Conservation (phyloP, 441 rosid species). For the Breynia disticha region DNA sequence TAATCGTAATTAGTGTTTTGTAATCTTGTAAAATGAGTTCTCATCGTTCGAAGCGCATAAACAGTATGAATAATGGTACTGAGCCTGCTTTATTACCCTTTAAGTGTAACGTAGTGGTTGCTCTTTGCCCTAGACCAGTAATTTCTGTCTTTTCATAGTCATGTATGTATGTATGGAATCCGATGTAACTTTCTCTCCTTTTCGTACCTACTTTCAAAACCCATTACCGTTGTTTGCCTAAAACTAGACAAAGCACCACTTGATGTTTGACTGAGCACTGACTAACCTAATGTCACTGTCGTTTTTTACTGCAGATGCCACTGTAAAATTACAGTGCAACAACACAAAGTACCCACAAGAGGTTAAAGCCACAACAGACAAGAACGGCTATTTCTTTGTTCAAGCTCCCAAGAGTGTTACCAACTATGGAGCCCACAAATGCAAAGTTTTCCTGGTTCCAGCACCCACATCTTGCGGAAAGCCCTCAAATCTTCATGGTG, state of each 20-base stretch:
- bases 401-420: slow-evolving; percentile 51
- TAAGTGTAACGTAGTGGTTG: too few species aligned
- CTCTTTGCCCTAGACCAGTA: too few species aligned
- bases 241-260: background rate
- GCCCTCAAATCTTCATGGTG: slow-evolving; percentile 39
- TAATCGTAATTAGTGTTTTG: too few species aligned
- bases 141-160: too few species aligned
- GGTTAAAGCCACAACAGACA: slow-evolving; percentile 39
- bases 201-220: background rate
- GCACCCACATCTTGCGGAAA: slow-evolving; percentile 39
- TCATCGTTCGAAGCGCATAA: too few species aligned
- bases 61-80: too few species aligned
- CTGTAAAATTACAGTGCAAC: slow-evolving; percentile 52
- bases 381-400: slow-evolving; percentile 56
- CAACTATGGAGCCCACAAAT: slow-evolving; percentile 49
- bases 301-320: slow-evolving; percentile 35
- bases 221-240: background rate
- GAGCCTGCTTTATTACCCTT: too few species aligned
- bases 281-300: too few species aligned
- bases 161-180: too few species aligned
- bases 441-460: slow-evolving; percentile 42
- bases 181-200: too few species aligned
- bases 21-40: too few species aligned
- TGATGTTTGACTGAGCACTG: background rate
- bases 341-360: slow-evolving; percentile 30